Conservation (phyloP, 257 asterid species). For the Voacanga thouarsii region DNA sequence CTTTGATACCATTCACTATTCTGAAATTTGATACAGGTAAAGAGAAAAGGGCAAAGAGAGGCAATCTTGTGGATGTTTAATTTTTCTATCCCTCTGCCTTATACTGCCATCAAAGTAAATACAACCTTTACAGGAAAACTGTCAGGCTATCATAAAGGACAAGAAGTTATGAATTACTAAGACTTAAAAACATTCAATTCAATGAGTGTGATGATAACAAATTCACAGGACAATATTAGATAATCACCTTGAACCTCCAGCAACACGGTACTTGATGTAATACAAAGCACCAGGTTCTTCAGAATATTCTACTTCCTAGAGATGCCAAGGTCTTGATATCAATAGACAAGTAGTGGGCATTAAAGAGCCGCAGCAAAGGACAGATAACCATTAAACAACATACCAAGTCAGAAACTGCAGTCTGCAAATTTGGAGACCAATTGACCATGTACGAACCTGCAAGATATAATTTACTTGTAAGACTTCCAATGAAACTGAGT, state of each 20-base stretch:
- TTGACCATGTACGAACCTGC: constrained; percentile 98
- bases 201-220: background rate
- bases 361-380: constrained; percentile 12
- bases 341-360: constrained; percentile 7
- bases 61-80: background rate
- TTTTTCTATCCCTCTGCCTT: background rate
- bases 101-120: background rate
- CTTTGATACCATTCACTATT: background rate
- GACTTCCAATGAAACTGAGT: background rate
- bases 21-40: background rate
- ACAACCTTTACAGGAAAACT: background rate
- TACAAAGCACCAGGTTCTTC: constrained; percentile 90
- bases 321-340: constrained; percentile 14
- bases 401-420: constrained; percentile 98
- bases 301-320: constrained; percentile 93
- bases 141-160: background rate
- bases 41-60: background rate
- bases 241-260: constrained; percentile 89
- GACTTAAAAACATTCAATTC: background rate
- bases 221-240: background rate
- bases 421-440: constrained; percentile 98
- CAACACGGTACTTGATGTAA: constrained; percentile 97
- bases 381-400: constrained; percentile 11
- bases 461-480: background rate
- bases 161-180: background rate